Evolutionary conservation across 2,329 filamentous ascomycete genomes (phyloP), one percentile per base, ranked within the genome.

Genomic region (Ceratocystis cubensis): DNA sequence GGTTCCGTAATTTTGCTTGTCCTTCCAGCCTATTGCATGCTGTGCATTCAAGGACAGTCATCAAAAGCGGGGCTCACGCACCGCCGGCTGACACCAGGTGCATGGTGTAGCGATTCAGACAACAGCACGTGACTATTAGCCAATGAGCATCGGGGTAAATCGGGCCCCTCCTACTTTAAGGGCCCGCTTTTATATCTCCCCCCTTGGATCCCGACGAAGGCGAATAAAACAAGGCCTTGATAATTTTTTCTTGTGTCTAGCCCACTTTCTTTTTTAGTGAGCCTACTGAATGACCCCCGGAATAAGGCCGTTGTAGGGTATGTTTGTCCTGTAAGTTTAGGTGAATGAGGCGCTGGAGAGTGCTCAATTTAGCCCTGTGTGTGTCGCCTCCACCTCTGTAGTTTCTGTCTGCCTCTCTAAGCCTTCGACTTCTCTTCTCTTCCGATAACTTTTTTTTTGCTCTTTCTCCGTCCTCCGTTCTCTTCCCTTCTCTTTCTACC

Each of bases 61-160:
- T 68, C 66, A 68, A 30, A 22, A 46, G 17, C 7, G 28, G n/a
- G 13, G 5, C n/a, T 20, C 59, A 65, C 37, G 37, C 48, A 66
- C 1, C 6, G 13, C 1, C 68, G 66, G 59, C 66, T 61, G 64
- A 0, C 50, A 33, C 7, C 50, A 46, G 37, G 28, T 68, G 64
- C 15, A 25, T 1, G 6, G 25, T 20, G 17, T 37, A 15, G 25
- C 15, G 56, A 33, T n/a, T 2, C 28, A 13, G n/a, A 1, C 13
- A 59, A 7, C 28, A 1, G 56, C 69, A 70, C 69, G 68, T 70
- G 69, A 68, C 62, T 22, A 61, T 28, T 37, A 63, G 53, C 69
- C 69, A 70, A 70, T 70, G 64, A 70, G 69, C 46, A 65, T 69
- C 68, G 69, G 69, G 69, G 64, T 67, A 70, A 69, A 69, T 70